phyloP scores from a whole-genome alignment of 23 red algal species.

The Gracilaria caudata region DNA sequence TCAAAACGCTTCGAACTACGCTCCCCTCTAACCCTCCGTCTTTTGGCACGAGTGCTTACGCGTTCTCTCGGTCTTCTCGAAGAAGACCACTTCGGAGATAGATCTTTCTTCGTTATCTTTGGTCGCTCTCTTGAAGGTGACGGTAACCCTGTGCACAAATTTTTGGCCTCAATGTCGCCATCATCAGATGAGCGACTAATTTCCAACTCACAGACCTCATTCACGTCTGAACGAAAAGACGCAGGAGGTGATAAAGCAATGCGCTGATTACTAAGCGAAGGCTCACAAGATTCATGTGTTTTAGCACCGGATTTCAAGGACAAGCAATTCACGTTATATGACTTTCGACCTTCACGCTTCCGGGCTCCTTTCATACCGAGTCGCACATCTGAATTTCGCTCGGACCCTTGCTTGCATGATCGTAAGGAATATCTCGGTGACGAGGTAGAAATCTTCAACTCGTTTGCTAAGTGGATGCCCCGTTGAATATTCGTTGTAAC shows the following conservation, averaged over 20 bases:
- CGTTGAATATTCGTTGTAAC: not conserved
- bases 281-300: not conserved
- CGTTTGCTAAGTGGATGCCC: not conserved
- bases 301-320: not conserved
- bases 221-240: not conserved
- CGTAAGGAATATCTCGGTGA: not conserved
- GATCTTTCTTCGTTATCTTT: not conserved
- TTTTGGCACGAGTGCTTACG: not conserved
- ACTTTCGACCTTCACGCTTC: not conserved
- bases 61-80: not conserved
- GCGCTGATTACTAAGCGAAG: not conserved
- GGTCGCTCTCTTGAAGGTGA: not conserved
- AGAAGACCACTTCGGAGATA: not conserved
- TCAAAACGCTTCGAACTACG: not conserved
- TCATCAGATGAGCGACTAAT: not conserved
- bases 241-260: not conserved
- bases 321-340: not conserved
- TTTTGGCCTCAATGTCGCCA: not conserved
- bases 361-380: not conserved
- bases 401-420: not conserved
- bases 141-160: not conserved
- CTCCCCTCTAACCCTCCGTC: not conserved
- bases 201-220: not conserved
- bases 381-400: not conserved
- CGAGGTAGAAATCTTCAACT: not conserved